Conservation (phyloP, 2,329 filamentous ascomycete species). For the Trichoderma koningiopsis region DNA sequence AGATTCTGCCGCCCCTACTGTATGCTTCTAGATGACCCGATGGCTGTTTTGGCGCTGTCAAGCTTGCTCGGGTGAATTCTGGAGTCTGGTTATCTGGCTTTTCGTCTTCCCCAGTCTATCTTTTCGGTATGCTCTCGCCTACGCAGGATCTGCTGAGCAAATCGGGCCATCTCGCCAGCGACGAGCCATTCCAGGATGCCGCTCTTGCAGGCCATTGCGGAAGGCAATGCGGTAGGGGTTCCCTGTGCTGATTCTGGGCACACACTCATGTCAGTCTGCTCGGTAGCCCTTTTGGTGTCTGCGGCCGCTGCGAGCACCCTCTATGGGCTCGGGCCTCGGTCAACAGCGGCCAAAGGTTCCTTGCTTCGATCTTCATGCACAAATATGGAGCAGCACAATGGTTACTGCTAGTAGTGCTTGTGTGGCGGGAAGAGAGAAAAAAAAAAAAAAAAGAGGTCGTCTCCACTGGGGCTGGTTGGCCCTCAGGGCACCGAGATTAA, state of each 20-base stretch:
- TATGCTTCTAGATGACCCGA: background rate
- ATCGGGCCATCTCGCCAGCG: conserved; percentile 14
- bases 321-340: conserved; percentile 5
- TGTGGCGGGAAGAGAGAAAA: background rate
- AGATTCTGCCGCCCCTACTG: conserved; percentile 10
- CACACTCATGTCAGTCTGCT: background rate
- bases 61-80: background rate
- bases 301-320: background rate
- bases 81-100: background rate
- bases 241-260: background rate
- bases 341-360: background rate
- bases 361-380: background rate
- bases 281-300: conserved; percentile 3
- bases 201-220: conserved; percentile 5
- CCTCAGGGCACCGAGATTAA: background rate
- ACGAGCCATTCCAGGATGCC: background rate
- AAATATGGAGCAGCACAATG: background rate
- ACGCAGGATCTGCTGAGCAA: conserved; percentile 14
- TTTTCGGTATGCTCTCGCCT: background rate
- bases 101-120: background rate
- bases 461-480: background rate
- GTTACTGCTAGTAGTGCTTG: background rate
- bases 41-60: background rate
- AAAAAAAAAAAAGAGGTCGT: background rate
- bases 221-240: background rate